Conservation (phyloP, 1,284 basidiomycete species). For the Moesziomyces sp. region DNA sequence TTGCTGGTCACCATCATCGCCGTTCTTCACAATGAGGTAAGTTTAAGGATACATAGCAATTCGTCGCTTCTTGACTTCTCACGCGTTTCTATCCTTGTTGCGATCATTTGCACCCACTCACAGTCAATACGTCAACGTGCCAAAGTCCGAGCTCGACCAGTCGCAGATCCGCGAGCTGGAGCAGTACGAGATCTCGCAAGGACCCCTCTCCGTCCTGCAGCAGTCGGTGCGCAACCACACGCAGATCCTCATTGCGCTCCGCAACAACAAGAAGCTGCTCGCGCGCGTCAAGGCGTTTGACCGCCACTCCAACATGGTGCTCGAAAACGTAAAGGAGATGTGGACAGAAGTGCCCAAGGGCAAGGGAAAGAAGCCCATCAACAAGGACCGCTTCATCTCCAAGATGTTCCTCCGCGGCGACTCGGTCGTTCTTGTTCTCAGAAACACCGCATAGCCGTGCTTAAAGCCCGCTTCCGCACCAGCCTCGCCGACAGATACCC, state of each 20-base stretch:
- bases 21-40: neutral
- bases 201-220: constrained; percentile 95
- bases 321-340: constrained; percentile 75
- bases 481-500: neutral
- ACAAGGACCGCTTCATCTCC: constrained; percentile 92
- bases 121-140: constrained; percentile 95
- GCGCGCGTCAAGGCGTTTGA: constrained; percentile 99
- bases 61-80: neutral
- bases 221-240: constrained; percentile 97
- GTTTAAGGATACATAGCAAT: neutral
- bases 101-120: no score
- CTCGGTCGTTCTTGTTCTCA: constrained; percentile 63
- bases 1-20: neutral
- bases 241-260: constrained; percentile 94
- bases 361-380: constrained; percentile 97
- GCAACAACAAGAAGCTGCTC: constrained; percentile 98
- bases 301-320: constrained; percentile 95
- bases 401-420: constrained; percentile 80
- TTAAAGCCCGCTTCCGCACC: no score
- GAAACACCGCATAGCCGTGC: constrained; percentile 35
- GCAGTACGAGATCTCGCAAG: constrained; percentile 70
- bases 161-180: constrained; percentile 93
- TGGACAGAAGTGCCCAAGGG: constrained; percentile 99
- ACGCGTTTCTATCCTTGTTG: neutral
- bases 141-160: constrained; percentile 97